Percentiles rank a stretch among this genome's conserved stretches.
Conservation (phyloP, 805 yeast species). For the Yamadazyma nakazawae region DNA sequence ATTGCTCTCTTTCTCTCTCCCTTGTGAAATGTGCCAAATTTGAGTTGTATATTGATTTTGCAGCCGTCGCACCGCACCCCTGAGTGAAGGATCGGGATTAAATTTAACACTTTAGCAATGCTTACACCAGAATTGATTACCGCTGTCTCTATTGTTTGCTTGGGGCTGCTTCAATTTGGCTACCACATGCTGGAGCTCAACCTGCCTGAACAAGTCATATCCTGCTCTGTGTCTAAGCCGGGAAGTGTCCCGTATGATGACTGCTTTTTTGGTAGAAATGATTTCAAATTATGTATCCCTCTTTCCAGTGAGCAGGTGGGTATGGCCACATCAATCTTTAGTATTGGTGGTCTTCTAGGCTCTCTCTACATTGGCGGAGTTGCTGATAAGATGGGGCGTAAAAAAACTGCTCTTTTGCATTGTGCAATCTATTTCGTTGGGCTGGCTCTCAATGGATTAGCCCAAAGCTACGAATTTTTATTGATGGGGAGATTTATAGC, state of each 20-base stretch:
- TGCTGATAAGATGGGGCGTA: slow-evolving; percentile 67
- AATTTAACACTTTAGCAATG: background rate
- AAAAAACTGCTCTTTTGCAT: slow-evolving; percentile 49
- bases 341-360: slow-evolving; percentile 80
- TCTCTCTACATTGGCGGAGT: slow-evolving; percentile 64
- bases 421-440: slow-evolving; percentile 56
- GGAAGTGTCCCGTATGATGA: slow-evolving; percentile 29
- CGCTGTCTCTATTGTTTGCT: slow-evolving; percentile 57
- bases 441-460: slow-evolving; percentile 53
- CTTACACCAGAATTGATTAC: slow-evolving; percentile 35
- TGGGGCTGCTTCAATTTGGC: slow-evolving; percentile 87
- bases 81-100: background rate
- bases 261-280: slow-evolving; percentile 41
- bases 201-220: slow-evolving; percentile 74
- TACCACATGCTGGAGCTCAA: slow-evolving; percentile 93
- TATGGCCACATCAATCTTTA: slow-evolving; percentile 69
- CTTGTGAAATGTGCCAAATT: too few relatives aligned
- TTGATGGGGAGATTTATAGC: slow-evolving; percentile 69
- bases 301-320: slow-evolving; percentile 62
- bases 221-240: slow-evolving; percentile 46
- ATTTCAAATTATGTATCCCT: slow-evolving; percentile 51
- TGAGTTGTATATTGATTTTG: too few relatives aligned
- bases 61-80: background rate
- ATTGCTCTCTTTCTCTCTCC: too few relatives aligned
- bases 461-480: slow-evolving; percentile 43